A percentile compares a stretch with the other conserved stretches of the same genome.
phyloP scores from a whole-genome alignment of 2,329 filamentous ascomycete genomes.

The Aspergillus floridensis region DNA sequence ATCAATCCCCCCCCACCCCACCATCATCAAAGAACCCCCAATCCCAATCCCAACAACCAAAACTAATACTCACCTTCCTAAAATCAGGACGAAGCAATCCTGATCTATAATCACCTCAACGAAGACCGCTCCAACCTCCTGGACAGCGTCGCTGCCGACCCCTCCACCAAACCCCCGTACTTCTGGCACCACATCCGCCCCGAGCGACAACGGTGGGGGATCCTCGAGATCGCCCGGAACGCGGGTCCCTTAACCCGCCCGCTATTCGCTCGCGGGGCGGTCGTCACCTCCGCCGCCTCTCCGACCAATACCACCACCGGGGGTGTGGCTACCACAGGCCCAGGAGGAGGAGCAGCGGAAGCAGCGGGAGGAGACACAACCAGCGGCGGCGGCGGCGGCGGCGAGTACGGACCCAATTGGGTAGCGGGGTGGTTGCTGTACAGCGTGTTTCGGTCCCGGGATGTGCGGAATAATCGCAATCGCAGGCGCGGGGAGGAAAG shows the following conservation, averaged over 20 bases:
- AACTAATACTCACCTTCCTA: neutral
- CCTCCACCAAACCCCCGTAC: constrained; percentile 40
- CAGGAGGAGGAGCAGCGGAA: no score
- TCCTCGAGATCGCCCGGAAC: constrained; percentile 44
- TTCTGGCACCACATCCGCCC: constrained; percentile 49
- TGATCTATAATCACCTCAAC: constrained; percentile 43
- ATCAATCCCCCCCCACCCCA: no score
- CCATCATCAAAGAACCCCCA: neutral
- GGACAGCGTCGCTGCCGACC: constrained; percentile 40
- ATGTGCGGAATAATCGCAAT: constrained; percentile 48
- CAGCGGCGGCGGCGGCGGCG: constrained; percentile 39
- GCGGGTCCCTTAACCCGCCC: constrained; percentile 38
- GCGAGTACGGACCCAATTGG: constrained; percentile 48
- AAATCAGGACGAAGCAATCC: constrained; percentile 44
- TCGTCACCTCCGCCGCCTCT: neutral
- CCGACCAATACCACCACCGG: neutral
- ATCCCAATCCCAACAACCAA: neutral
- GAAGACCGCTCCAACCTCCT: constrained; percentile 41
- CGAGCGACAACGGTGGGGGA: constrained; percentile 42
- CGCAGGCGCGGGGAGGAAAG: constrained; percentile 33
- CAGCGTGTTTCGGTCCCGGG: constrained; percentile 48
- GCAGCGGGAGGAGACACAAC: neutral
- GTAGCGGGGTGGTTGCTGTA: constrained; percentile 48
- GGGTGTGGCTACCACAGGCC: neutral
- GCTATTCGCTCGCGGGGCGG: constrained; percentile 34